Evolutionary conservation across 2,329 filamentous ascomycete genomes (phyloP), one percentile per base, ranked within the genome.

Genomic region (Fusarium papillatum): DNA sequence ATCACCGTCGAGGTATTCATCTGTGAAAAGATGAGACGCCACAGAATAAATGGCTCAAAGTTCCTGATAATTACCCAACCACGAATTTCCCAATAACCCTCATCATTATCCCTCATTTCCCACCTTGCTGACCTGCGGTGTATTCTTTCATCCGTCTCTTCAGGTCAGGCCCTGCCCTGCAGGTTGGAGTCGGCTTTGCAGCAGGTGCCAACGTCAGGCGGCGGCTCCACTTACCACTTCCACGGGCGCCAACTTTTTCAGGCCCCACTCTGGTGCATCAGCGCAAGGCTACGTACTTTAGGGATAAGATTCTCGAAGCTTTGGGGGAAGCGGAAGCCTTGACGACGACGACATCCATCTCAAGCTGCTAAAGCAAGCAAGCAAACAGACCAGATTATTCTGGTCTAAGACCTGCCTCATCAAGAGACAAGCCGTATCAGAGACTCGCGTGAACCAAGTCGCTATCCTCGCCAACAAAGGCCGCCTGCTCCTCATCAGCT

Each of bases 141-240:
- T 53, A 64, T 64, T 38, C 22, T 64, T 64, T 43, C 34, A 43
- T 31, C 24, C 34, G 34, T 24, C 24, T 19, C 7, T 24, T 61
- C 19, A 66, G 24, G 46, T 60, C n/a, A 19, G 46, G 34, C 36
- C 57, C 61, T 55, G 34, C 36, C 55, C 61, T 55, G 38, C 48
- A 66, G 72, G 60, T 64, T 73, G 66, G 60, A 73, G 65, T 61
- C 57, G 66, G 66, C 41, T 66, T 64, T 73, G 57, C 55, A 61
- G 46, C 57, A 59, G 64, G 50, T 61, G 63, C 50, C 61, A 70
- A 70, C 57, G 48, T 68, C 59, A 59, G 53, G 29, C 55, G 48
- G 39, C 34, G 41, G 62, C 71, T 60, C 71, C 71, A 63, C 70
- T 57, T 68, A 60, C 38, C 59, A 68, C 43, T 57, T 61, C 36